Evolutionary conservation across 2,329 filamentous ascomycete genomes (phyloP), one percentile per base, ranked within the genome.

Genomic region (Penicillium sp.): DNA sequence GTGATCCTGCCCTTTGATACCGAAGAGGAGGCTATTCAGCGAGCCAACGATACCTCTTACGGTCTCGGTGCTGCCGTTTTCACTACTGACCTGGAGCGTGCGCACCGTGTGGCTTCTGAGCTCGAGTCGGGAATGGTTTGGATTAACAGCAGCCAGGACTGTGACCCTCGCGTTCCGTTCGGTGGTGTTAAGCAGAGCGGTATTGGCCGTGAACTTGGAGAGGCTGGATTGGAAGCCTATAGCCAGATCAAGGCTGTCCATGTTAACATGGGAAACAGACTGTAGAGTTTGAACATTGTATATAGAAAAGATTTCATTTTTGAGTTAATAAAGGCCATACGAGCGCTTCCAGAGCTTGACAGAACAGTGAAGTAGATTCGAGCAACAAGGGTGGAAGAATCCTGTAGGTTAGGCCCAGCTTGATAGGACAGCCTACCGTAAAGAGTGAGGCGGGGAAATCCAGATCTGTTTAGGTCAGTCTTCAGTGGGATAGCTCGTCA

Each of bases 121-220:
- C 74, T 79, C n/a, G 76, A 78, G 61, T 71, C 76, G 3, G 77
- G 77, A n/a, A 79, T 76, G 73, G 76, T 78, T 3, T 79, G 76
- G 77, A 70, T 79, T 26, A 79, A 79, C 56, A 78, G 74, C 35
- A 76, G 71, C 33, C 74, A 75, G 55, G 75, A 79, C 51, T 75
- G 73, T 43, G 75, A 79, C 57, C 70, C 71, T 2, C 65, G 74
- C 0, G 65, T 78, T 10, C 74, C 76, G 0, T 78, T 77, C 57
- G 77, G 77, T 21, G 77, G 77, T 49, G 75, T 79, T 19, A 79
- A 79, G 67, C 76, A 79, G 64, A 78, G 74, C 54, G 77, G 78
- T 21, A 78, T 85, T 67, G 82, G 83, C 0, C 69, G 81, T 21
- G 79, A 84, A 59, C 61, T 77, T 56, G 74, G 75, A 6, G 73